Evolutionary conservation across 345 rosid species (phyloP), one percentile per base, ranked within the genome.

Genomic region (Noccaea bulbosa): DNA sequence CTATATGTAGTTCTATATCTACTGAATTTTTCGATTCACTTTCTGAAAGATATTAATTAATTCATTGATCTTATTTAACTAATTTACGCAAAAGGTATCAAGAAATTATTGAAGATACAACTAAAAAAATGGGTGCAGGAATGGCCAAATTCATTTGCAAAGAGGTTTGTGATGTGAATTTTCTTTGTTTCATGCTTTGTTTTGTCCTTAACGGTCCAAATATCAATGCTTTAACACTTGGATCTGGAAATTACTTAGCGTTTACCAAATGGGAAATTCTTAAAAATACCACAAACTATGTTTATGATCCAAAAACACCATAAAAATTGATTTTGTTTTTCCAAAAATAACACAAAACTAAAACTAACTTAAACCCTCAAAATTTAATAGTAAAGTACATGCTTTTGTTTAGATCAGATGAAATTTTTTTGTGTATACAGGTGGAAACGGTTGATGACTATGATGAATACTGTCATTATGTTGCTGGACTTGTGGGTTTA

Each of bases 391-490:
- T 41, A 40, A 14, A 49, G 34, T 20, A 32, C 30, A 7, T 11
- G 11, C 8, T 16, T 45, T 14, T 10, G 16, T 34, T 20, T 12
- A 27, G 30, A 27, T 27, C 4, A 46, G 57, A 46, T n/a, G 56
- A n/a, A 69, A 45, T 11, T 33, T 5, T 1, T 27, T 43, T 53
- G 17, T 53, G 55, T 63, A 11, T 27, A 55, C 84, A 93, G 98
- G 97, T 91, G 44, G 97, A 87, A 84, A 89, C 96, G 6, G 5
- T 88, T 49, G 89, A 80, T 51, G 97, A 91, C 69, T 91, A 91
- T 65, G 90, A 94, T 76, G 99, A 94, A 78, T 94, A 94, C 79
- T 91, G 99, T 74, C 87, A 94, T 73, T 89, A 91, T 75, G 99
- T 77, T 48, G 95, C 96, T 4, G 97, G 97, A 74, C 91, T 91